A percentile compares a stretch with the other conserved stretches of the same genome.
phyloP scores from a whole-genome alignment of 2,329 filamentous ascomycete species.

The Aspergillus quadricinctus region DNA sequence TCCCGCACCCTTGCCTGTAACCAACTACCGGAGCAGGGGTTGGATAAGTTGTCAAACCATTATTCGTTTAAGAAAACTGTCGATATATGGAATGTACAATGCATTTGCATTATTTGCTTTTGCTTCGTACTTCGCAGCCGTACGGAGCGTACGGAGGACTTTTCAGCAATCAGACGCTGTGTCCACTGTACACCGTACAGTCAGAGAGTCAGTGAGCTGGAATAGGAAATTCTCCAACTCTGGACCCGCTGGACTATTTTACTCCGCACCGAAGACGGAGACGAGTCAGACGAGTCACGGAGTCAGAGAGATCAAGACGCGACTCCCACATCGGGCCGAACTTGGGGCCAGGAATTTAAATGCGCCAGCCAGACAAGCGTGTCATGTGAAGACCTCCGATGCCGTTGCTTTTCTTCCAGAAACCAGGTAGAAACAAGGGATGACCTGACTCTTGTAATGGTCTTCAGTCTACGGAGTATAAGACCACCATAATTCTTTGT shows the following conservation, averaged over 20 bases:
- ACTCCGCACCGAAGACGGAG: background rate
- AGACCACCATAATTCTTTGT: background rate
- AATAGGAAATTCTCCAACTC: background rate
- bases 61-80: background rate
- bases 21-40: background rate
- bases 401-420: background rate
- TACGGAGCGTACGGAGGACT: background rate
- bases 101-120: background rate
- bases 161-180: background rate
- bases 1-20: background rate
- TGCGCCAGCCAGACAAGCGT: background rate
- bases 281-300: background rate
- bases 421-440: background rate
- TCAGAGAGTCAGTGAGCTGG: background rate
- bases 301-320: background rate
- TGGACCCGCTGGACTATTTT: background rate
- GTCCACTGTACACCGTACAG: background rate
- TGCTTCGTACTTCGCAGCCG: background rate
- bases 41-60: background rate
- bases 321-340: background rate
- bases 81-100: background rate
- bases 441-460: background rate
- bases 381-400: background rate
- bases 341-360: background rate
- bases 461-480: background rate